Evolutionary conservation across 257 asterid species (phyloP), one percentile per base, ranked within the genome.

Genomic region (Penstemon newberryi): DNA sequence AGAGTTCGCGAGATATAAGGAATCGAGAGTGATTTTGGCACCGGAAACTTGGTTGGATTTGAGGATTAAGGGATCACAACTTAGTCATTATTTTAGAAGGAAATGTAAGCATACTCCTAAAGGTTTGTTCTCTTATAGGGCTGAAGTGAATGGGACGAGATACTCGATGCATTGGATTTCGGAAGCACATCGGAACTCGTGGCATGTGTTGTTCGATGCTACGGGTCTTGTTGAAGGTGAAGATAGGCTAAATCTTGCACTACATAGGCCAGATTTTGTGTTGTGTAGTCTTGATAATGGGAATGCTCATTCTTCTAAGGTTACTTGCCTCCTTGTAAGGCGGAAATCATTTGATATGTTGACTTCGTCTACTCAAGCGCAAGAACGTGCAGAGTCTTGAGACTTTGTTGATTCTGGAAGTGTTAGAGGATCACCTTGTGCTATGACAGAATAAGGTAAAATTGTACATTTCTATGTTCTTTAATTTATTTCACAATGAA

Each of bases 81-180:
- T 90, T 3, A 88, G 96, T 54, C 96, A 90, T 49, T 90, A 88
- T 59, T 88, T 90, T 71, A 77, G 96, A 66, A 85, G 90, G 79
- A 90, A 88, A 69, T 84, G 90, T 59, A 90, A 88, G 79, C 86
- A 83, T 58, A 78, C 74, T 11, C 92, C 95, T 0, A 90, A 90
- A 60, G 95, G 97, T 19, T 77, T 91, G 4, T 89, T 91, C 46
- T 83, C 91, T 4, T 91, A 89, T 69, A 93, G 93, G 0, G 85
- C 82, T 19, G 80, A 66, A 15, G 82, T 87, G 40, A 78, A 82
- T 12, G 91, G 85, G 51, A 77, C 82, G 8, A 78, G 87, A 4
- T 81, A 85, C 60, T 84, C 95, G 0, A 81, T 89, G 97, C 97
- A 88, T 72, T 88, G 96, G 97, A 85, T 91, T 50, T 91, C 97